Evolutionary conservation across 2,329 filamentous ascomycete genomes (phyloP), one percentile per base, ranked within the genome.

Genomic region (Diplodia sapinea): DNA sequence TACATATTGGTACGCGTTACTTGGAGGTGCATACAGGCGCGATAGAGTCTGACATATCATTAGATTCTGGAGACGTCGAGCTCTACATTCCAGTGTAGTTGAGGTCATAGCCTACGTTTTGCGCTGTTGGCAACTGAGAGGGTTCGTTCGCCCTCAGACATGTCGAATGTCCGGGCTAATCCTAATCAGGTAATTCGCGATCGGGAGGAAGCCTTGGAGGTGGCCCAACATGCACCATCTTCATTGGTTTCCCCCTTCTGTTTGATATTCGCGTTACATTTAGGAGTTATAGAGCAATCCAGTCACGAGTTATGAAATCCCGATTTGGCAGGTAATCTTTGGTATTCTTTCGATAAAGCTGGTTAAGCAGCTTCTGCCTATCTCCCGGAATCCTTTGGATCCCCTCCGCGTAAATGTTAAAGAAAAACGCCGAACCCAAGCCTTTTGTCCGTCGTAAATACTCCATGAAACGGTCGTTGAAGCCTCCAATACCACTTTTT

Each of bases 391-490:
- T 49, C 29, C 29, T 17, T 4, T 3, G 2, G 17, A 29, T 50
- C 57, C 59, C 33, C 8, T 47, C 36, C 43, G 47, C 47, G 31
- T 38, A 23, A 26, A 52, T 63, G 59, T 63, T 63, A 63, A 63
- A 63, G 26, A 38, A n/a, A 38, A 63, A 63, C 59, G 59, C 59
- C 59, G 15, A 63, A n/a, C 59, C 59, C 43, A 51, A 63, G 47
- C 59, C 59, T 63, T 63, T 63, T 63, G 47, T 52, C 59, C 59
- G 8, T 63, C 59, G 31, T 62, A 23, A 61, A 51, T 66, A 67
- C 65, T 49, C 65, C 56, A 59, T 59, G 20, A 67, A 67, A 55
- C 49, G 65, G 65, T 47, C 65, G 65, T 67, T 67, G 65, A 67
- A 67, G 65, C 65, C 49, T 52, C 33, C 55, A 33, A 36, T 47